A percentile compares a stretch with the other conserved stretches of the same genome.
phyloP scores from a whole-genome alignment of 2,329 filamentous ascomycete genomes.

The Aspergillus clavatus region DNA sequence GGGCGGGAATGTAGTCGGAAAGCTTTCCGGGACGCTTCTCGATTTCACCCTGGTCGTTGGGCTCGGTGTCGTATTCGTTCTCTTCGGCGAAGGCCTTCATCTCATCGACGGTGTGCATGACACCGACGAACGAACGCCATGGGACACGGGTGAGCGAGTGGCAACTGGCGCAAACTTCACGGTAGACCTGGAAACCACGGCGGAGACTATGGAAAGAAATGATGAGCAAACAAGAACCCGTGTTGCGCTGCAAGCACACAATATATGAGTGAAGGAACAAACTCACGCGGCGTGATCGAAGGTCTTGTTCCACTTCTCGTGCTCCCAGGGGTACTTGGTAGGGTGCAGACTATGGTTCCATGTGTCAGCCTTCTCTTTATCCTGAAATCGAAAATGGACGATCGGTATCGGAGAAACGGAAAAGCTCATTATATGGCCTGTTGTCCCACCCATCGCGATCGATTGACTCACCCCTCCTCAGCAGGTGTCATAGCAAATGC shows the following conservation, averaged over 20 bases:
- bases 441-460: conserved; percentile 4
- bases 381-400: conserved; percentile 19
- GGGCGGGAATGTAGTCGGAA: conserved; percentile 88
- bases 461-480: conserved; percentile 87
- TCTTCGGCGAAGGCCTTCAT: conserved; percentile 96
- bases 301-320: conserved; percentile 85
- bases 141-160: conserved; percentile 93
- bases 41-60: conserved; percentile 96
- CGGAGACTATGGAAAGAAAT: conserved; percentile 64
- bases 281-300: conserved; percentile 95
- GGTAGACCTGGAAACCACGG: conserved; percentile 99
- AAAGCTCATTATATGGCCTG: conserved; percentile 13
- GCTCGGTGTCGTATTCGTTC: conserved; percentile 97
- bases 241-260: conserved; percentile 8
- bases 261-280: conserved; percentile 1
- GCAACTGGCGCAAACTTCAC: conserved; percentile 95
- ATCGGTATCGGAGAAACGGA: conserved; percentile 21
- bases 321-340: conserved; percentile 92
- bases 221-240: conserved; percentile 17
- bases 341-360: conserved; percentile 69
- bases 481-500: conserved; percentile 85
- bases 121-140: conserved; percentile 86
- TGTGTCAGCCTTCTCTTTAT: conserved; percentile 22
- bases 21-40: conserved; percentile 98
- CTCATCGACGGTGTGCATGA: conserved; percentile 92